Percentiles rank a stretch among this genome's conserved stretches.
These are phyloP conservation scores for Claviceps maximensis DNA, from an alignment of 2,329 filamentous ascomycete genomes.

Conservation along the genomic window DNA sequence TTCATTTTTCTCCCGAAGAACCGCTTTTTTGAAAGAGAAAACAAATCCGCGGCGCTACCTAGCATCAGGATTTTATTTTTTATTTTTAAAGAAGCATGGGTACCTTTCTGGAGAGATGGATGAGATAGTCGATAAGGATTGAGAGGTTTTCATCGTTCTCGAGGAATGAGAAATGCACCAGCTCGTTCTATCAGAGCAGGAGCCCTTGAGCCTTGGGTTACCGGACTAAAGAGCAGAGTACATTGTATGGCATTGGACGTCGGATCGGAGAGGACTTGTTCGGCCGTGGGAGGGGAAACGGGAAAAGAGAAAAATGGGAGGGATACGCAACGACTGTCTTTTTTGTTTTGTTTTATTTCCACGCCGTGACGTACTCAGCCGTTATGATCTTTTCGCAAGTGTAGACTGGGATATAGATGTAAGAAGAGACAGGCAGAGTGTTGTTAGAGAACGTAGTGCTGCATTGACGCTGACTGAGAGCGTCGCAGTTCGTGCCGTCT, in stretches of 20 bases:
- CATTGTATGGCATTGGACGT: slow-evolving; percentile 32
- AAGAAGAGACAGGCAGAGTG: too few species aligned
- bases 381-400: too few species aligned
- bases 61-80: slow-evolving; percentile 5
- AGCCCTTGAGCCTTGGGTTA: slow-evolving; percentile 43
- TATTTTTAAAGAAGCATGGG: slow-evolving; percentile 1
- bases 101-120: slow-evolving; percentile 19
- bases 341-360: not conserved
- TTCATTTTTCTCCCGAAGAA: not conserved
- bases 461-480: too few species aligned
- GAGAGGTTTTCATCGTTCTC: not conserved
- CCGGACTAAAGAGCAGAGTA: slow-evolving; percentile 52
- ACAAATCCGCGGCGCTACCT: slow-evolving; percentile 1
- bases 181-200: slow-evolving; percentile 52
- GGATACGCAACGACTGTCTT: not conserved
- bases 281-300: not conserved
- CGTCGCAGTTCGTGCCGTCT: too few species aligned
- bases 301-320: not conserved
- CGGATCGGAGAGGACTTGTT: not conserved
- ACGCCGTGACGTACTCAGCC: too few species aligned
- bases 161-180: slow-evolving; percentile 8
- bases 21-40: not conserved
- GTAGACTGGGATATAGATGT: too few species aligned
- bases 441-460: too few species aligned
- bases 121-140: slow-evolving; percentile 9